Percentiles rank a stretch among this genome's conserved stretches.
Evolutionary conservation across 768 basidiomycete species (phyloP).

Genomic region (Leucosporidium creatinivorum): DNA sequence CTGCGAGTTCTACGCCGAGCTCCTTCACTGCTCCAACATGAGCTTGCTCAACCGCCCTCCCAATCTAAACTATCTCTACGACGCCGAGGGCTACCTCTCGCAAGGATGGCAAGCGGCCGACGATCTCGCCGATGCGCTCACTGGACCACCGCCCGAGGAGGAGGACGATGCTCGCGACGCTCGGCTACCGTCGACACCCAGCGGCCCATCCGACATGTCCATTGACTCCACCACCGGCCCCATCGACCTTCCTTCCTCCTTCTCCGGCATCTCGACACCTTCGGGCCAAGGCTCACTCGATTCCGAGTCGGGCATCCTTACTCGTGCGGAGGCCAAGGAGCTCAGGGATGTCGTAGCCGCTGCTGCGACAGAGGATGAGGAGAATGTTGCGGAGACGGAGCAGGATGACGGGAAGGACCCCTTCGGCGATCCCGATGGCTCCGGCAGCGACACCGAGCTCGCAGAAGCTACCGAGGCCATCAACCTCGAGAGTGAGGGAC

Average conservation of each 20-base stretch:
- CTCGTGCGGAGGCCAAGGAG: slow-evolving; percentile 19
- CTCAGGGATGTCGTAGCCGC: slow-evolving; percentile 31
- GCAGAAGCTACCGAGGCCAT: slow-evolving; percentile 17
- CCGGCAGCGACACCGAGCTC: background rate
- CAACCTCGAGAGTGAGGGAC: slow-evolving; percentile 33
- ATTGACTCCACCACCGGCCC: slow-evolving; percentile 5
- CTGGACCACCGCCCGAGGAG: slow-evolving; percentile 31
- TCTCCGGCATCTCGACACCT: slow-evolving; percentile 18
- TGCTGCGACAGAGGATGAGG: background rate
- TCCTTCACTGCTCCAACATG: slow-evolving; percentile 98
- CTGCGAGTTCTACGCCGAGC: slow-evolving; percentile 91
- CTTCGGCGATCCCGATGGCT: background rate
- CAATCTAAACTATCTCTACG: slow-evolving; percentile 62
- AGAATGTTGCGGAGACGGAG: background rate
- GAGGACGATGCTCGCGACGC: slow-evolving; percentile 1
- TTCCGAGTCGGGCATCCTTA: slow-evolving; percentile 24
- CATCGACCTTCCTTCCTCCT: background rate
- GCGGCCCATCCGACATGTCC: background rate
- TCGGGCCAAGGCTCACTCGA: slow-evolving; percentile 21
- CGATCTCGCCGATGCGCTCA: slow-evolving; percentile 75
- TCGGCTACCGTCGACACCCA: background rate
- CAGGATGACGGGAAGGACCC: slow-evolving; percentile 6
- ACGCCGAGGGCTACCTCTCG: slow-evolving; percentile 63
- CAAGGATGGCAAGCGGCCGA: slow-evolving; percentile 77
- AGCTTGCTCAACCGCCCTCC: slow-evolving; percentile 73